Evolutionary conservation across 495 filamentous ascomycete genomes (phyloP).

Genomic region (Rusavskia elegans): DNA sequence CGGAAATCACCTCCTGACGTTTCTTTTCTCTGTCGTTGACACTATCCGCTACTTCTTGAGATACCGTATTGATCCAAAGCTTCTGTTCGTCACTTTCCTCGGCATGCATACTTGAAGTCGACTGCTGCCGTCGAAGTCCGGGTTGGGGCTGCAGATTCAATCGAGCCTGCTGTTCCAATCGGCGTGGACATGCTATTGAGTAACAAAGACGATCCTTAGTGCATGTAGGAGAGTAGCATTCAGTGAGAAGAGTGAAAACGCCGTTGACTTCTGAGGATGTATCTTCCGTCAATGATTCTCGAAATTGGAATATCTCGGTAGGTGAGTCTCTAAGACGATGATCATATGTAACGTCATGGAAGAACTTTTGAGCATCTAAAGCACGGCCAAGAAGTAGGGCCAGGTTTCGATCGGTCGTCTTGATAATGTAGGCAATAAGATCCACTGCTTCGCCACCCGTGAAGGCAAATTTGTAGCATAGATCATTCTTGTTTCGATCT

Average conservation of each 20-base stretch:
- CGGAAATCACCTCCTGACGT: constrained; percentile 93
- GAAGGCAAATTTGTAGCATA: constrained; percentile 95
- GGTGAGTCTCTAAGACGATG: constrained; percentile 84
- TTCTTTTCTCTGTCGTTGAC: constrained; percentile 88
- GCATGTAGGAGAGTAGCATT: constrained; percentile 97
- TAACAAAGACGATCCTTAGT: constrained; percentile 91
- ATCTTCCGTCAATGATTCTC: constrained; percentile 82
- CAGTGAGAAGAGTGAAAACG: constrained; percentile 87
- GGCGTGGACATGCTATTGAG: constrained; percentile 90
- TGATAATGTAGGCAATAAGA: constrained; percentile 83
- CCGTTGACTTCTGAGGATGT: constrained; percentile 76
- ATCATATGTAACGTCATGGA: constrained; percentile 98
- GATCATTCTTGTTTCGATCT: constrained; percentile 87
- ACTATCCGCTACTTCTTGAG: constrained; percentile 82
- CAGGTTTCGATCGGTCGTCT: constrained; percentile 89
- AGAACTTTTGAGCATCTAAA: constrained; percentile 97
- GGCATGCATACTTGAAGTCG: constrained; percentile 63
- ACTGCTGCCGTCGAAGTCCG: constrained; percentile 69
- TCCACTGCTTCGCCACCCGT: constrained; percentile 91
- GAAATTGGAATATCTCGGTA: constrained; percentile 90
- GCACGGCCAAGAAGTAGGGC: constrained; percentile 86
- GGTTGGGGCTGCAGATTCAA: constrained; percentile 84
- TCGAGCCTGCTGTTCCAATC: constrained; percentile 87
- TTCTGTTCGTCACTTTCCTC: constrained; percentile 91
- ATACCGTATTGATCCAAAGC: constrained; percentile 97